Evolutionary conservation across 179 eudicot species (phyloP), one percentile per base, ranked within the genome.

Genomic region (Gypsophila paniculata): DNA sequence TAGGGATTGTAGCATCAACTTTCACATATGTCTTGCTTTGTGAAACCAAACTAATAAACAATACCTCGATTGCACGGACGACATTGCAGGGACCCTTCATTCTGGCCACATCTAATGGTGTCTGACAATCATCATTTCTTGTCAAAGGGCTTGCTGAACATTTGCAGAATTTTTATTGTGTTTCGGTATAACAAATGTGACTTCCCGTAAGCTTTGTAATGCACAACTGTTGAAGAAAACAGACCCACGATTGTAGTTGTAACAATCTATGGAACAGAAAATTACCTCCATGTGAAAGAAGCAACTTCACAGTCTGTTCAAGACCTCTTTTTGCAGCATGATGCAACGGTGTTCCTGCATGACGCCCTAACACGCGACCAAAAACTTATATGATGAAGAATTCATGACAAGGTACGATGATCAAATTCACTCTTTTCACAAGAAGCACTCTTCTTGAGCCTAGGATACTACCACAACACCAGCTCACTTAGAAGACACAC

Each of bases 251-350:
- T 8, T 22, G 38, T 23, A 23, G 26, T 8, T 39, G 8, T 42
- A 58, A 70, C 2, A 21, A 3, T 25, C 21, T 29, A 17, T 15
- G 34, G 26, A 9, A 46, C 13, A 5, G 14, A 60, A 0, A 26
- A 25, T 59, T 72, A 93, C 98, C 98, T 82, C 96, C 90, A 75
- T 85, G 81, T 55, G 88, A 71, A 48, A 93, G 88, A 76, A 91
- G 98, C 81, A 93, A 76, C 83, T 82, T 91, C 19, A 91, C 96
- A 73, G 89, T 85, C 78, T 73, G 86, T 46, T 89, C 93, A 34
- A 91, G 87, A 60, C 97, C 98, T 86, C 93, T 83, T 84, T 91
- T 89, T 23, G 93, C 88, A 72, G 98, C 97, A 88, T 93, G 97
- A 85, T 93, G 98, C 60, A 93, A 78, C 62, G 97, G 91, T 53